A percentile compares a stretch with the other conserved stretches of the same genome.
Evolutionary conservation across 768 basidiomycete genomes (phyloP).

Genomic region (Tricholoma flavovirens): DNA sequence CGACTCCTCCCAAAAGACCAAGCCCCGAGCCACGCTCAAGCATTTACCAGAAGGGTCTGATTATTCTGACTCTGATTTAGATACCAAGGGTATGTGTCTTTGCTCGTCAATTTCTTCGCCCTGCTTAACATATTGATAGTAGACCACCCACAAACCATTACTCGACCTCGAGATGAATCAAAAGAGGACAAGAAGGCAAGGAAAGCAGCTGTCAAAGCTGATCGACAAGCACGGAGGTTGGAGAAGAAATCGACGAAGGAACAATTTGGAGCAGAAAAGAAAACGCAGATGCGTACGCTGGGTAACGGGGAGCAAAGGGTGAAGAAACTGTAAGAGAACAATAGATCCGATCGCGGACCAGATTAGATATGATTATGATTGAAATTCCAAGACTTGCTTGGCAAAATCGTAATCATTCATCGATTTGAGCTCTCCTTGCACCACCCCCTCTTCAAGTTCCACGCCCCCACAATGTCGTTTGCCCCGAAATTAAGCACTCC

Average conservation of each 20-base stretch:
- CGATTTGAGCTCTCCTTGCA: not conserved
- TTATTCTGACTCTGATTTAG: constrained; percentile 24
- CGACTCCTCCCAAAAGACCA: constrained; percentile 17
- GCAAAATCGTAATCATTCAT: not conserved
- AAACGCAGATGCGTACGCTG: constrained; percentile 50
- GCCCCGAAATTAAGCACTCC: constrained; percentile 23
- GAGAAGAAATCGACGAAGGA: constrained; percentile 68
- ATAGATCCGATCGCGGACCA: constrained; percentile 7
- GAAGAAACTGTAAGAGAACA: constrained; percentile 35
- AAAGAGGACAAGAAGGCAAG: constrained; percentile 68
- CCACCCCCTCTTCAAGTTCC: constrained; percentile 6
- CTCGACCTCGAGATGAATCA: constrained; percentile 71
- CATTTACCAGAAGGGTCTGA: not conserved
- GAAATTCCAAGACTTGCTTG: not conserved
- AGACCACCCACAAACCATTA: constrained; percentile 37
- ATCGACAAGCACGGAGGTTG: constrained; percentile 54
- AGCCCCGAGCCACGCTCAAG: constrained; percentile 10
- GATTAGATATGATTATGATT: constrained; percentile 14
- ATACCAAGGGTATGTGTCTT: constrained; percentile 16
- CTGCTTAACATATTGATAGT: not conserved
- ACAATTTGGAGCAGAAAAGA: constrained; percentile 56
- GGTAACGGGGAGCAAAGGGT: constrained; percentile 39
- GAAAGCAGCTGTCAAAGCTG: constrained; percentile 64
- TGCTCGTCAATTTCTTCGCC: not conserved
- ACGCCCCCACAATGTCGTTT: constrained; percentile 20